Base-by-base conservation (phyloP, 352 stramenopile species). In the Pythium plurisporium region DNA sequence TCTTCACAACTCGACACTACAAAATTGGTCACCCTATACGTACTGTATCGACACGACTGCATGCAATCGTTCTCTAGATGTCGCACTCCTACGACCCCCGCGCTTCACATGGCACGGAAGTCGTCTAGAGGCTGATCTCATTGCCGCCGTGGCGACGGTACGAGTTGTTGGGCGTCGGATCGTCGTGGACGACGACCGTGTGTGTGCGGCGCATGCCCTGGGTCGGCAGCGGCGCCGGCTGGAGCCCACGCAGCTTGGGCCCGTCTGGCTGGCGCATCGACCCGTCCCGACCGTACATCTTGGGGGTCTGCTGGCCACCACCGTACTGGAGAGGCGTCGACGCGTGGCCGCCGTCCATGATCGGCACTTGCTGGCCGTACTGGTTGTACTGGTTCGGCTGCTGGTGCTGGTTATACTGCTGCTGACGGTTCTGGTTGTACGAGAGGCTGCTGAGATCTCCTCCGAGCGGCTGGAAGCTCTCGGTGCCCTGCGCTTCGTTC, bases 391-490 rank as follows among this genome's bases (percentile, higher is more conserved):
- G 54, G 36, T 56, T 51, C 10, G 43, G 50, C 29, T 60, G 31
- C 31, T 61, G 55, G 55, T 50, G 29, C 52, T 60, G 52, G 52
- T 45, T 25, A 19, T 58, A 48, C 30, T 57, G 26, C 40, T 54
- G 31, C 37, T 41, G 17, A 14, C 40, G 36, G 46, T 63, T 40
- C 57, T 64, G 57, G n/a, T 53, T 48, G 29, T 64, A n/a, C 29
- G n/a, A n/a, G n/a, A n/a, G 33, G 33, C 33, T 38, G 33, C 33
- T 38, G 33, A 15, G 33, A 38, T 59, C 58, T 20, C 38, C 45
- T 3, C 62, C 62, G 20, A 69, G 43, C 23, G 62, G 62, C 38
- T 64, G 40, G 43, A 69, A 64, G 34, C 42, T 59, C 23, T 62
- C 41, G 25, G 42, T 48, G 23, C 23, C 11, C 17, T 56, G 38